Evolutionary conservation across 2,329 filamentous ascomycete species (phyloP).

Genomic region (Hypoxylon sp.): DNA sequence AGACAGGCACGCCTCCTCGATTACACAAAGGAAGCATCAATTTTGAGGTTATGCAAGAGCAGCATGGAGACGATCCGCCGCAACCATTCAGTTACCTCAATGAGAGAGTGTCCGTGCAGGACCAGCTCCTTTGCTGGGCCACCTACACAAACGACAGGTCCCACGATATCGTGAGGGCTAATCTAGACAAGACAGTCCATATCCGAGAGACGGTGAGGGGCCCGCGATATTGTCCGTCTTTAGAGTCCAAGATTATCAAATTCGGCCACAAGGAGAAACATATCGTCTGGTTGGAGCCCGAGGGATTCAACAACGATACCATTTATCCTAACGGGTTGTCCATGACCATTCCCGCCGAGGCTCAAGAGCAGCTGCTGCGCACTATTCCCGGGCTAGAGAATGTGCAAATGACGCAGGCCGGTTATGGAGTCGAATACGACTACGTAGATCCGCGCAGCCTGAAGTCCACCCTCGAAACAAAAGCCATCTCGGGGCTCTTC

Average conservation of each 20-base stretch:
- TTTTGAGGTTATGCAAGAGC: conserved; percentile 77
- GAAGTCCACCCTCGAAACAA: conserved; percentile 92
- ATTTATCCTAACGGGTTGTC: conserved; percentile 97
- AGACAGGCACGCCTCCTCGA: conserved; percentile 95
- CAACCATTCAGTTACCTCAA: conserved; percentile 94
- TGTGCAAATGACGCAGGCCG: conserved; percentile 91
- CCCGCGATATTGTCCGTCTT: conserved; percentile 92
- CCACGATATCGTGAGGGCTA: conserved; percentile 86
- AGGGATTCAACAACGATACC: conserved; percentile 89
- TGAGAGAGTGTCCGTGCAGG: conserved; percentile 78
- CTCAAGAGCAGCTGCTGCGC: conserved; percentile 85
- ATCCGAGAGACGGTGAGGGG: conserved; percentile 96
- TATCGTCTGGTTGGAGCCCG: conserved; percentile 96
- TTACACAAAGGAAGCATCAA: conserved; percentile 86
- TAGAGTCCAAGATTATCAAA: conserved; percentile 93
- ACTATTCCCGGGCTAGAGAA: conserved; percentile 91
- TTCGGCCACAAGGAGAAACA: conserved; percentile 86
- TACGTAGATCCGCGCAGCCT: conserved; percentile 95
- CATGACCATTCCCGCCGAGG: conserved; percentile 93
- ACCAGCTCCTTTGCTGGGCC: conserved; percentile 87
- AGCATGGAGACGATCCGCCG: conserved; percentile 87
- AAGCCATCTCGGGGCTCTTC: conserved; percentile 88
- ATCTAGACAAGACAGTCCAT: conserved; percentile 96
- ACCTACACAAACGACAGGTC: conserved; percentile 88
- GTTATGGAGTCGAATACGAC: conserved; percentile 98